Base-by-base conservation (phyloP, 129 eudicot species). In the Tagetes erecta region DNA sequence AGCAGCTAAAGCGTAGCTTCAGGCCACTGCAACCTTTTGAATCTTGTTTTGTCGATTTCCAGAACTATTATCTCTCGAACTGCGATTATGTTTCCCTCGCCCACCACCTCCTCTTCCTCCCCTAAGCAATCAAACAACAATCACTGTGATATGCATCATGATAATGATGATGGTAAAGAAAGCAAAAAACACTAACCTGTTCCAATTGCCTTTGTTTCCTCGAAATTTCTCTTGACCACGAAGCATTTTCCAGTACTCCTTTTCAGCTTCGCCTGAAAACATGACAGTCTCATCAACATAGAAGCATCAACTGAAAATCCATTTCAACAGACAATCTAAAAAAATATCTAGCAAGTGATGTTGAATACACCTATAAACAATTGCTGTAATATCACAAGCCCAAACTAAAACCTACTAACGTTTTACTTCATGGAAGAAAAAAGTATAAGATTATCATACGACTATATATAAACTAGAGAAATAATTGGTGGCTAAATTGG, bases 51-150 rank as follows among this genome's bases (percentile, higher is more conserved):
- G 90, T 56, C 98, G 95, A 66, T 77, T 55, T 5, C 81, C 80
- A 9, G 78, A 55, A 67, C 79, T 80, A 27, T 78, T 76, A 12
- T 82, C 96, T 45, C 94, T 86, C 0, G 90, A 84, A 20, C 45
- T 64, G 68, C 95, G 90, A 30, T 84, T 81, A 67, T 85, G 86
- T 69, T 86, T 87, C 64, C 97, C 93, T 42, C 87, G 71, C 53
- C 96, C 91, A 37, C 97, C 95, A 84, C 91, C 79, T 67, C 95
- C 95, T 85, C 91, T 80, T 67, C 95, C 95, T 40, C 80, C 80
- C 91, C 93, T 92, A 74, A 45, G 39, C 58, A 59, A 5, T 35
- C 37, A 59, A 35, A 42, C 37, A 70, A 55, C 66, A 41, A 27
- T 38, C n/a, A 4, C 34, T 14, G 40, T 56, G 9, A 37, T 37